Percentiles rank a stretch among this genome's conserved stretches.
Conservation (phyloP, 73 alveolate genomes). For the Symbiodinium pilosum region DNA sequence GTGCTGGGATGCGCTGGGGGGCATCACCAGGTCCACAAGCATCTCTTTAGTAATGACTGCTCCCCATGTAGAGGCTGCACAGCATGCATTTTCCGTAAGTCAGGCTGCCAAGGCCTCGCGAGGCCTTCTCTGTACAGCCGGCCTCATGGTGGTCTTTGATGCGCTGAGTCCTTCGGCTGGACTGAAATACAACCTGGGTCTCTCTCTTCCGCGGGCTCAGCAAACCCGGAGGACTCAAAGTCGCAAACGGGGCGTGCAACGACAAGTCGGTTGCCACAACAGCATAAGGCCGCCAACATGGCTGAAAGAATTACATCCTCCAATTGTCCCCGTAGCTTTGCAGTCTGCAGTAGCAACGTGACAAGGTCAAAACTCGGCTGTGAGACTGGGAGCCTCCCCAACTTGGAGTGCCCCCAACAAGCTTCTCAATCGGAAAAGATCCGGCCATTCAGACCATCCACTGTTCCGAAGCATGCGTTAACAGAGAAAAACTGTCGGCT, state of each 20-base stretch:
- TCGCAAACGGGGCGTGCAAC: neutral
- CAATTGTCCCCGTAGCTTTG: no score
- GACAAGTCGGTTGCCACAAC: neutral
- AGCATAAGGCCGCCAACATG: no score
- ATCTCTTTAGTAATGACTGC: no score
- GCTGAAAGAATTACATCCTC: no score
- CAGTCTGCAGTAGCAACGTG: no score
- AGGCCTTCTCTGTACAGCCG: constrained; percentile 1
- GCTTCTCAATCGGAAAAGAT: neutral
- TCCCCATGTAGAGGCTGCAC: no score
- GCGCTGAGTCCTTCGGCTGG: neutral
- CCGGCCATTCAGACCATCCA: no score
- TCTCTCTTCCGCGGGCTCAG: neutral
- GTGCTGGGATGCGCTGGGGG: no score
- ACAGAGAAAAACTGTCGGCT: neutral
- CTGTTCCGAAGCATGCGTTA: no score
- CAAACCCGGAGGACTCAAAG: neutral
- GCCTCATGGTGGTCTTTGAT: constrained; percentile 11
- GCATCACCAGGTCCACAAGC: no score
- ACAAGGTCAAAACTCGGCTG: neutral
- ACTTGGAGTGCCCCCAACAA: neutral
- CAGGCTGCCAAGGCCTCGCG: constrained; percentile 12
- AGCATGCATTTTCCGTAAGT: neutral
- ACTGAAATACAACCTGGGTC: neutral
- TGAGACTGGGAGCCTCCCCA: neutral